phyloP scores from a whole-genome alignment of 176 grass and related monocot genomes.

The Typha latifolia region DNA sequence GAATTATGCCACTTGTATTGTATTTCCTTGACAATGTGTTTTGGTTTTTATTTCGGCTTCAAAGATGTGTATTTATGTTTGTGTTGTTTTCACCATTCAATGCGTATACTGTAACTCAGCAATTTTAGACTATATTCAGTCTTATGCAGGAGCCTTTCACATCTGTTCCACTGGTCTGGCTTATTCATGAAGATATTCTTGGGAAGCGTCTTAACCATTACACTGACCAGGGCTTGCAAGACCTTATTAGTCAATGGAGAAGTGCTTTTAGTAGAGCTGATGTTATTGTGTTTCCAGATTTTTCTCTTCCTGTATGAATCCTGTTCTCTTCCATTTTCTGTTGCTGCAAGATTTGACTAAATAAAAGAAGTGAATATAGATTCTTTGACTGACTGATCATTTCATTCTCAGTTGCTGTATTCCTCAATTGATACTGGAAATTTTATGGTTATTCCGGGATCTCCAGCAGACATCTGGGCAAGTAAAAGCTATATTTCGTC shows the following conservation, averaged over 20 bases:
- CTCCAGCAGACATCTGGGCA: slow-evolving; percentile 56
- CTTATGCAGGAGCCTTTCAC: slow-evolving; percentile 91
- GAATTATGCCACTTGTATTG: too few species aligned
- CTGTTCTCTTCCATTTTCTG: slow-evolving; percentile 2
- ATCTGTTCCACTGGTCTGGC: slow-evolving; percentile 76
- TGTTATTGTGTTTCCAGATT: slow-evolving; percentile 86
- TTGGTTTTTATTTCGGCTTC: too few species aligned
- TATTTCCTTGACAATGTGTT: too few species aligned
- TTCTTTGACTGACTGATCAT: slow-evolving; percentile 16
- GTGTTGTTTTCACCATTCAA: neutral
- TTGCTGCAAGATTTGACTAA: slow-evolving; percentile 11
- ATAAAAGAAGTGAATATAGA: slow-evolving; percentile 7
- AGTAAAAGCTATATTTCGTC: slow-evolving; percentile 40
- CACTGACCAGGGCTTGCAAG: slow-evolving; percentile 27
- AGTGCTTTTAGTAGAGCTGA: slow-evolving; percentile 59
- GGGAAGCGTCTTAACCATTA: slow-evolving; percentile 48
- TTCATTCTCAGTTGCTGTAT: slow-evolving; percentile 72
- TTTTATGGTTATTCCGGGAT: slow-evolving; percentile 85
- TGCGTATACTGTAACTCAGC: slow-evolving; percentile 31
- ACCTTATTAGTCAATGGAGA: slow-evolving; percentile 76
- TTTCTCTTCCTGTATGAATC: slow-evolving; percentile 62
- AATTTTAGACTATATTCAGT: slow-evolving; percentile 51
- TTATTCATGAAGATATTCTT: slow-evolving; percentile 85
- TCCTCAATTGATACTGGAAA: slow-evolving; percentile 61
- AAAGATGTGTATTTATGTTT: neutral